These are phyloP conservation scores for Ganoderma meredithae DNA, from an alignment of 1,284 basidiomycete species.

Conservation along the genomic window DNA sequence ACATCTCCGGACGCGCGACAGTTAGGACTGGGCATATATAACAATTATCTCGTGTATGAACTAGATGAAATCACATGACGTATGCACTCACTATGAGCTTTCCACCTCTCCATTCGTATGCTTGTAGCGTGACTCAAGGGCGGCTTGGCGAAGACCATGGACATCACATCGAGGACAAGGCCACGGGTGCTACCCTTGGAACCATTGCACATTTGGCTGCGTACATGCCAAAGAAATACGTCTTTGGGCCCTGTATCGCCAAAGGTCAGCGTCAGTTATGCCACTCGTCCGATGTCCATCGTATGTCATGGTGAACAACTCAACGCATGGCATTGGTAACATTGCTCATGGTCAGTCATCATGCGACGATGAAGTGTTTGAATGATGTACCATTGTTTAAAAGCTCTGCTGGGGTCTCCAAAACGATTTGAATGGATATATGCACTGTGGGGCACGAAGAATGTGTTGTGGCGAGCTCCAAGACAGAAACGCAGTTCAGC, in stretches of 20 bases:
- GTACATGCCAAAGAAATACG: not conserved
- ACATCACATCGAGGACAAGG: not conserved
- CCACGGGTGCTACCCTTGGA: not conserved
- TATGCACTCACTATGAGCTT: conserved; percentile 22
- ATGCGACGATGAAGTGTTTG: not conserved
- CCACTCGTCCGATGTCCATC: not conserved
- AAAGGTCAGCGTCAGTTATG: not conserved
- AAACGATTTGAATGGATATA: not conserved
- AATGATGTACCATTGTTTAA: not conserved
- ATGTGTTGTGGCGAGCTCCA: not conserved
- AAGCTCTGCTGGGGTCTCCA: not conserved
- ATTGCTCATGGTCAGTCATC: not conserved
- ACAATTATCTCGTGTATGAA: conserved; percentile 29
- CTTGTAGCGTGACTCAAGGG: not conserved
- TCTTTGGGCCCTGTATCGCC: not conserved
- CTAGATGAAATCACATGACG: conserved; percentile 25
- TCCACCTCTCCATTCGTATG: not conserved
- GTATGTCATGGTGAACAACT: not conserved
- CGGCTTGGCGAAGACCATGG: not conserved
- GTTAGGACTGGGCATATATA: conserved; percentile 29
- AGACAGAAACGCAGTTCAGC: not conserved
- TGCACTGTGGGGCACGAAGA: not conserved
- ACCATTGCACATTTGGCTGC: not conserved
- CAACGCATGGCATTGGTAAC: not conserved
- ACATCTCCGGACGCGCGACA: conserved; percentile 28